These are phyloP conservation scores for Dothidotthia symphoricarpi DNA, from an alignment of 2,329 filamentous ascomycete genomes.

Conservation along the genomic window DNA sequence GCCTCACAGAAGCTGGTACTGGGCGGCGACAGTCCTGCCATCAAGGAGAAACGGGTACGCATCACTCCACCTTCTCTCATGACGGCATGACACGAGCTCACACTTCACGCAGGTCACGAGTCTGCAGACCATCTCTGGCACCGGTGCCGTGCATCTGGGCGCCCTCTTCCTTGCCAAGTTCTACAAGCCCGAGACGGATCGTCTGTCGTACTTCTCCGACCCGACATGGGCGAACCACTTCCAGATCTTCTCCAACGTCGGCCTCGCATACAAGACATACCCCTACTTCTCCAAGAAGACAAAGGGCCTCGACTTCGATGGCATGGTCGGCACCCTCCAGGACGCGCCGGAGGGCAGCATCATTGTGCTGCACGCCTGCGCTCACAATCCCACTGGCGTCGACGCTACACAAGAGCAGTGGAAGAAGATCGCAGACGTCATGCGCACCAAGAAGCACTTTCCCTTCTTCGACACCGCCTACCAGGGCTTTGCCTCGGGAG, in stretches of 20 bases:
- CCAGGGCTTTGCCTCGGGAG: slow-evolving; percentile 94
- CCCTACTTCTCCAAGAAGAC: slow-evolving; percentile 91
- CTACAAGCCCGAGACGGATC: slow-evolving; percentile 65
- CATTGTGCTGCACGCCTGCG: slow-evolving; percentile 90
- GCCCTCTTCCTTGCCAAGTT: slow-evolving; percentile 92
- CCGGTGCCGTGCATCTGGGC: slow-evolving; percentile 89
- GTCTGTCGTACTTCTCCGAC: slow-evolving; percentile 83
- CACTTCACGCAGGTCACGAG: slow-evolving; percentile 58
- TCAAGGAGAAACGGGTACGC: slow-evolving; percentile 74
- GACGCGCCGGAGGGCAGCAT: slow-evolving; percentile 74
- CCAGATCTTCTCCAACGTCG: slow-evolving; percentile 94
- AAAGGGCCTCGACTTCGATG: slow-evolving; percentile 86
- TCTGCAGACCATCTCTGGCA: slow-evolving; percentile 94
- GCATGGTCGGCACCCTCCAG: slow-evolving; percentile 72
- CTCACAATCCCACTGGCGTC: slow-evolving; percentile 96
- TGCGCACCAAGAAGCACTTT: slow-evolving; percentile 79
- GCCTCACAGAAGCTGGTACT: slow-evolving; percentile 91
- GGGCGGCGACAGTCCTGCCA: slow-evolving; percentile 73
- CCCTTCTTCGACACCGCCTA: slow-evolving; percentile 99
- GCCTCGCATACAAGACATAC: slow-evolving; percentile 74
- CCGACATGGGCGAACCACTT: slow-evolving; percentile 99
- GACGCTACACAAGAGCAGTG: slow-evolving; percentile 93
- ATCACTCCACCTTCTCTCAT: slow-evolving; percentile 6
- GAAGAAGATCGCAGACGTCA: slow-evolving; percentile 78
- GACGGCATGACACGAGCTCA: slow-evolving; percentile 28